Base-by-base conservation (phyloP, 768 basidiomycete species). In the Rhodotorula graminis region DNA sequence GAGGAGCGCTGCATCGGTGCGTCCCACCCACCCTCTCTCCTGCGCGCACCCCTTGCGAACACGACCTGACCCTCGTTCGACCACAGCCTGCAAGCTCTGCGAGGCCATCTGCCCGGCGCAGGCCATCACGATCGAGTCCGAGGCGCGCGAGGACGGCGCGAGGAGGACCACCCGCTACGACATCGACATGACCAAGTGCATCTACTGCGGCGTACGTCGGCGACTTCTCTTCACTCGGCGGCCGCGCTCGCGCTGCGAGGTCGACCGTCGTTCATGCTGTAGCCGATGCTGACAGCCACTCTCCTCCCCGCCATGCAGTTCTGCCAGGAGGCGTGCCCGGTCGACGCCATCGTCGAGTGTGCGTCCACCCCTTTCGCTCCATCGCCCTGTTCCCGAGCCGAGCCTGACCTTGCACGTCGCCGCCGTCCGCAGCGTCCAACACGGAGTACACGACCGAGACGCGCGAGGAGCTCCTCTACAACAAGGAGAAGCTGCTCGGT, bases 111-210 rank as follows among this genome's bases (percentile, higher is more conserved):
- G 96, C 81, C 96, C 96, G 47, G 96, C 96, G 40, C 96, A 97
- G 81, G 96, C 96, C 42, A 99, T 99, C 80, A 98, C 96, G 37
- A 99, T 99, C 77, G 96, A 99, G 83, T 95, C 93, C 72, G 96
- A 99, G 82, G 88, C 93, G 67, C 89, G 96, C 75, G 84, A 88
- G 82, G 96, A 99, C 80, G 96, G 96, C 57, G 94, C 92, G 65
- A 87, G 96, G 80, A 87, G 92, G 83, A 99, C 96, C 69, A 98
- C 96, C 44, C 91, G 92, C 88, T 99, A 98, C 78, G 96, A 98
- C 83, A 93, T 98, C 78, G 96, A 99, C 82, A 99, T 99, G 96
- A 99, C 96, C 71, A 98, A 84, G 85, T 98, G 96, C 83, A 99
- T 99, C 79, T 99, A 99, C 85, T 99, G 96, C 82, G 96, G 96